Conservation (phyloP, 2,329 filamentous ascomycete genomes). For the Colletotrichum melonis region DNA sequence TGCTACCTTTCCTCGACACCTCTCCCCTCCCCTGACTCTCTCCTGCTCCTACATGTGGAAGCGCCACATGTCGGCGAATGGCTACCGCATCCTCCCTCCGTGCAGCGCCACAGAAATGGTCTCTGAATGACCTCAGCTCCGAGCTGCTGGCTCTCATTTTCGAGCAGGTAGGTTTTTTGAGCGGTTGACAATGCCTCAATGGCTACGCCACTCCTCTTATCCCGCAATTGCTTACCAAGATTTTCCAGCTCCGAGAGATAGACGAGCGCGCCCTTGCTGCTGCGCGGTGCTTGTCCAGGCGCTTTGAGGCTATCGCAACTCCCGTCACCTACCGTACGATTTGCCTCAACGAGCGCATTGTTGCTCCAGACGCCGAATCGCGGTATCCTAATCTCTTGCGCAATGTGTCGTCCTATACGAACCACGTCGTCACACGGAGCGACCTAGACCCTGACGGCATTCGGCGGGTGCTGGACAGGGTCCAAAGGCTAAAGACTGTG, state of each 20-base stretch:
- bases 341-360: slow-evolving; percentile 50
- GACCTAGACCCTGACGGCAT: slow-evolving; percentile 52
- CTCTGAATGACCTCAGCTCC: slow-evolving; percentile 51
- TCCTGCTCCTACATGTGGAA: slow-evolving; percentile 33
- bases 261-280: slow-evolving; percentile 47
- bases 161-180: slow-evolving; percentile 48
- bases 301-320: slow-evolving; percentile 54
- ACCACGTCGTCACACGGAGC: slow-evolving; percentile 53
- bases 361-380: slow-evolving; percentile 47
- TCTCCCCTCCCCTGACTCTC: slow-evolving; percentile 20
- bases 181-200: background rate
- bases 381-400: slow-evolving; percentile 46
- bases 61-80: slow-evolving; percentile 38
- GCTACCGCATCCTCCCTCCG: slow-evolving; percentile 37
- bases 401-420: slow-evolving; percentile 52
- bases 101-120: slow-evolving; percentile 38
- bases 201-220: background rate
- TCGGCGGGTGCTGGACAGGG: slow-evolving; percentile 47
- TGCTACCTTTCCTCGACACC: slow-evolving; percentile 12
- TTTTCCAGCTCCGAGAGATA: slow-evolving; percentile 51
- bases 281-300: slow-evolving; percentile 51
- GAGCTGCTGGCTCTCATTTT: slow-evolving; percentile 57
- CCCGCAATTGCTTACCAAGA: slow-evolving; percentile 24
- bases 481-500: slow-evolving; percentile 51
- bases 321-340: slow-evolving; percentile 55